These are phyloP conservation scores for Kondoa malvinella DNA, from an alignment of 768 basidiomycete species.

Conservation along the genomic window DNA sequence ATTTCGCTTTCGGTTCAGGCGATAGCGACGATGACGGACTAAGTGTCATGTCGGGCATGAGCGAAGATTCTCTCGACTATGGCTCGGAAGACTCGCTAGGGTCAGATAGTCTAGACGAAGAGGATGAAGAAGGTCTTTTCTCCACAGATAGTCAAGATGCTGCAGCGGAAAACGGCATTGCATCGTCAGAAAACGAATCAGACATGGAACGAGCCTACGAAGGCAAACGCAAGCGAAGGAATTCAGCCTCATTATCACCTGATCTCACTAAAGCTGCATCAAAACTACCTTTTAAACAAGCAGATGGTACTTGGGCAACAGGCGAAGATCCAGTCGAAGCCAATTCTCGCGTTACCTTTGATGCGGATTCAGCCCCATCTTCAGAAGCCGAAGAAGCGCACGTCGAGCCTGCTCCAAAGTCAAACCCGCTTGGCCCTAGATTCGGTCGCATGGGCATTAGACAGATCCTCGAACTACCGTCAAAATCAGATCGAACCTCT, in stretches of 20 bases:
- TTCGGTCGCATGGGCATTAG: slow-evolving; percentile 69
- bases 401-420: slow-evolving; percentile 1
- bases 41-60: slow-evolving; percentile 13
- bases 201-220: slow-evolving; percentile 9
- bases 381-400: slow-evolving; percentile 6
- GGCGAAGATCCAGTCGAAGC: neutral
- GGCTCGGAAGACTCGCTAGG: neutral
- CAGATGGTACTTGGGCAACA: neutral
- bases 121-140: slow-evolving; percentile 10
- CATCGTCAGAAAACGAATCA: slow-evolving; percentile 1
- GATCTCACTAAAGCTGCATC: neutral
- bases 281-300: slow-evolving; percentile 4
- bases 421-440: slow-evolving; percentile 43
- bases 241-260: neutral
- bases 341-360: slow-evolving; percentile 8
- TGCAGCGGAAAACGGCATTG: neutral
- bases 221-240: neutral
- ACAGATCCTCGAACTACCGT: slow-evolving; percentile 50
- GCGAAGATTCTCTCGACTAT: neutral
- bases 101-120: neutral
- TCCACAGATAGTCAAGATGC: neutral
- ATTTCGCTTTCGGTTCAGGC: slow-evolving; percentile 13
- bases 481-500: slow-evolving; percentile 50
- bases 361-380: neutral
- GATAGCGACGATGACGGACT: slow-evolving; percentile 16